Evolutionary conservation across 1,284 basidiomycete genomes (phyloP).

Genomic region (Mycosarcoma maydis): DNA sequence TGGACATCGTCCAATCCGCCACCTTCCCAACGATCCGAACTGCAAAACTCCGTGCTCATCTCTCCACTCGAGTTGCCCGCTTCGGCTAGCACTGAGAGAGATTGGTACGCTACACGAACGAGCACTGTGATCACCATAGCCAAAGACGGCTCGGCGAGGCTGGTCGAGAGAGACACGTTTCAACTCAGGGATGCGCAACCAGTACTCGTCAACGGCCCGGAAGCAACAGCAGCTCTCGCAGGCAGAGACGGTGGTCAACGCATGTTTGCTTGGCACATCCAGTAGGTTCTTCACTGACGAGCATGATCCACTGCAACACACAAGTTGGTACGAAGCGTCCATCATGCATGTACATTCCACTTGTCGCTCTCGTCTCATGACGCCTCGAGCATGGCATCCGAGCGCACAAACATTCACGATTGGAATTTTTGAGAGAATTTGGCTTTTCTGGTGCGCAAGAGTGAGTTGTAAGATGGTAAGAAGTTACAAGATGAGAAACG

Average conservation of each 20-base stretch:
- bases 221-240: not conserved
- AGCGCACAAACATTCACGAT: not conserved
- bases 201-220: slow-evolving; percentile 19
- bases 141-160: slow-evolving; percentile 14
- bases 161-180: slow-evolving; percentile 48
- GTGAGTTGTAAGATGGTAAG: slow-evolving; percentile 34
- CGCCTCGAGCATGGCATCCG: too few relatives aligned
- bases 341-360: too few relatives aligned
- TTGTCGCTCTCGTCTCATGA: too few relatives aligned
- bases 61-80: slow-evolving; percentile 21
- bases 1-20: slow-evolving; percentile 22
- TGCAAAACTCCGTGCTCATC: slow-evolving; percentile 42
- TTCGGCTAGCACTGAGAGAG: not conserved
- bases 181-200: not conserved
- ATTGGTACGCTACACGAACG: slow-evolving; percentile 51
- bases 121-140: slow-evolving; percentile 38
- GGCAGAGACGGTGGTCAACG: slow-evolving; percentile 17
- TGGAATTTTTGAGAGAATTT: slow-evolving; percentile 22
- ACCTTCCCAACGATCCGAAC: slow-evolving; percentile 12
- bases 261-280: slow-evolving; percentile 12
- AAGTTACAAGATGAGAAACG: slow-evolving; percentile 33
- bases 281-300: not conserved
- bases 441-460: slow-evolving; percentile 13
- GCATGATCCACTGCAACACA: too few relatives aligned
- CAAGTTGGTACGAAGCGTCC: too few relatives aligned